Evolutionary conservation across 2,329 filamentous ascomycete species (phyloP).

Genomic region (Hypoxylon sp.): DNA sequence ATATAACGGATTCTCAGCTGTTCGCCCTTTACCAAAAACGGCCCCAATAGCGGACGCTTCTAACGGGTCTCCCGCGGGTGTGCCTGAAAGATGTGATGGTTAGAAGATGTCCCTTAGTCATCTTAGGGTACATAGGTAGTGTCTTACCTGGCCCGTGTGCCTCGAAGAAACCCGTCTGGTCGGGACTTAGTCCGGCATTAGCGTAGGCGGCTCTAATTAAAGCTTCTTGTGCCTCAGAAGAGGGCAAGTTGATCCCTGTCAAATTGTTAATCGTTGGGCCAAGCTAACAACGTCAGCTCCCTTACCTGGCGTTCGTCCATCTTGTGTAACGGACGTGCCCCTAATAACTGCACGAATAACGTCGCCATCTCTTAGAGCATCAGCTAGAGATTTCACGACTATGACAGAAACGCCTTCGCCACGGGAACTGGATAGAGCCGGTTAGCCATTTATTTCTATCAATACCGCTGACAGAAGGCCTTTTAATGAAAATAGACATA

Average conservation of each 20-base stretch:
- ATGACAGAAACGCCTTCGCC: constrained; percentile 66
- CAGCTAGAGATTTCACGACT: constrained; percentile 63
- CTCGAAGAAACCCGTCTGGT: constrained; percentile 57
- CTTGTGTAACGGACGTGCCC: constrained; percentile 59
- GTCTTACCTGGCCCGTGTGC: constrained; percentile 55
- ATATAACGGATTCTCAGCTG: constrained; percentile 43
- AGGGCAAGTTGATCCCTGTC: constrained; percentile 57
- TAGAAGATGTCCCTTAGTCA: constrained; percentile 28
- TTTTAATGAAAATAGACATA: background rate
- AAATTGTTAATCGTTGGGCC: constrained; percentile 1
- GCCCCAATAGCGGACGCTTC: constrained; percentile 58
- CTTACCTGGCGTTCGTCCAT: constrained; percentile 60
- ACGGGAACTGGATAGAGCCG: constrained; percentile 57
- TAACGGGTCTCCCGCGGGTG: constrained; percentile 59
- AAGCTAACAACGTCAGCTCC: background rate
- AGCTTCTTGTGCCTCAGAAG: constrained; percentile 54
- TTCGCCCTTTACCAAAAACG: constrained; percentile 51
- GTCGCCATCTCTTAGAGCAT: constrained; percentile 63
- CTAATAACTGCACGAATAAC: constrained; percentile 59
- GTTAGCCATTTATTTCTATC: constrained; percentile 49
- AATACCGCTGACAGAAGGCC: background rate
- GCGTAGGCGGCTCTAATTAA: constrained; percentile 57
- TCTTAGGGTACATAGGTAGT: constrained; percentile 3
- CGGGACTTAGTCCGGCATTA: constrained; percentile 50
- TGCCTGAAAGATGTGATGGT: constrained; percentile 50